Evolutionary conservation across 2,329 filamentous ascomycete species (phyloP).

Genomic region (Tolypocladium nubicola): DNA sequence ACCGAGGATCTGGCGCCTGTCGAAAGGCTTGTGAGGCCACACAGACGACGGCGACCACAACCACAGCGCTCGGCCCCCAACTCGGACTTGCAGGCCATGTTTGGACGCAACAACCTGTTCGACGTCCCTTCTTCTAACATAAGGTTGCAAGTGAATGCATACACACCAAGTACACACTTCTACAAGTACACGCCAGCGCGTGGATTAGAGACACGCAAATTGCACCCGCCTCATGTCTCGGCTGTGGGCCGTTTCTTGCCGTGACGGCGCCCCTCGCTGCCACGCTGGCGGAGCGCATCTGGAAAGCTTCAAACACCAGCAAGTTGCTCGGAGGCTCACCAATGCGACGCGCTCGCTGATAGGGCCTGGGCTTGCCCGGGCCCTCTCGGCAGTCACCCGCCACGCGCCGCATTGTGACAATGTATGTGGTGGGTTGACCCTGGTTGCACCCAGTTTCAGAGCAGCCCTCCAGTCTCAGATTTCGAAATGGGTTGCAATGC

Average conservation of each 20-base stretch:
- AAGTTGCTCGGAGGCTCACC: background rate
- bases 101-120: background rate
- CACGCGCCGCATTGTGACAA: background rate
- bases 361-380: background rate
- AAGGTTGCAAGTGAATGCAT: too few relatives aligned
- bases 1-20: background rate
- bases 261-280: background rate
- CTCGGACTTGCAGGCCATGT: background rate
- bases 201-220: background rate
- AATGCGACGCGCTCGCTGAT: background rate
- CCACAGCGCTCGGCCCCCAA: background rate
- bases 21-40: background rate
- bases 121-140: too few relatives aligned
- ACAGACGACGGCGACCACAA: background rate
- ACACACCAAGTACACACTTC: too few relatives aligned
- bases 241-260: background rate
- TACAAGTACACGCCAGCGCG: too few relatives aligned
- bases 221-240: background rate
- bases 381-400: background rate
- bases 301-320: background rate
- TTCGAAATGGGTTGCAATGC: background rate
- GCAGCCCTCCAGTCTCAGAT: conserved; percentile 1
- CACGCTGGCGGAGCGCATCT: background rate
- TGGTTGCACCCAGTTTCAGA: conserved; percentile 1
- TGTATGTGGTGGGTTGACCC: background rate